These are phyloP conservation scores for Primulina tabacum DNA, from an alignment of 257 asterid genomes.

Conservation along the genomic window DNA sequence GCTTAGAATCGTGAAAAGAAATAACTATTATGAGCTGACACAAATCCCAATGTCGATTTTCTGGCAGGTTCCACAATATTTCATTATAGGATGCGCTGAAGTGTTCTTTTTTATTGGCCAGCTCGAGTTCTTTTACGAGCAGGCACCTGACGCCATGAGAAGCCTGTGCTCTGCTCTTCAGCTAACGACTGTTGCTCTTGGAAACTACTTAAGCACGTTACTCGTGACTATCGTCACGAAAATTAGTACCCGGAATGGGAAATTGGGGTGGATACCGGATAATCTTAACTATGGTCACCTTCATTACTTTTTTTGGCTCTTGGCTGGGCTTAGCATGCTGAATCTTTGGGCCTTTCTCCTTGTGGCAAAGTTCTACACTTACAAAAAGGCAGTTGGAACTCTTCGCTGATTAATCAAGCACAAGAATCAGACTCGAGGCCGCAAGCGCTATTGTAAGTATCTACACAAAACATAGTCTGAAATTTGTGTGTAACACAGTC, in stretches of 20 bases:
- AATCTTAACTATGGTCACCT: slow-evolving; percentile 63
- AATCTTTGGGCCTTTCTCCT: slow-evolving; percentile 46
- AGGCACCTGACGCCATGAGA: slow-evolving; percentile 70
- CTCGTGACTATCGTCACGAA: slow-evolving; percentile 59
- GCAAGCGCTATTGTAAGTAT: no score
- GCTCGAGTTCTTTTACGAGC: slow-evolving; percentile 62
- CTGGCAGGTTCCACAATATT: slow-evolving; percentile 71
- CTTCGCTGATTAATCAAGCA: slow-evolving; percentile 30
- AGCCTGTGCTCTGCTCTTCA: slow-evolving; percentile 56
- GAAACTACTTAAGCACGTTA: slow-evolving; percentile 59
- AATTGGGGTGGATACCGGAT: slow-evolving; percentile 65
- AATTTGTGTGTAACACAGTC: background rate
- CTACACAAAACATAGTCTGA: no score
- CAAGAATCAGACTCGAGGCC: no score
- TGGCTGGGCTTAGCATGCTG: slow-evolving; percentile 54
- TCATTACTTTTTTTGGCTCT: slow-evolving; percentile 60
- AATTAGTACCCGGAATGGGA: slow-evolving; percentile 49
- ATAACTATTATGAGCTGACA: slow-evolving; percentile 33
- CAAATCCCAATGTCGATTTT: slow-evolving; percentile 51
- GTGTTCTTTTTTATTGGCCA: slow-evolving; percentile 58
- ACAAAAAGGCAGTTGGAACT: slow-evolving; percentile 57
- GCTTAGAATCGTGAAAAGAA: slow-evolving; percentile 32
- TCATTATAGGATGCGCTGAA: slow-evolving; percentile 66
- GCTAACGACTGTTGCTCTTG: slow-evolving; percentile 61
- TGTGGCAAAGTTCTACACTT: slow-evolving; percentile 65